Evolutionary conservation across 495 filamentous ascomycete species (phyloP).

Genomic region (Aspergillus egyptiacus): DNA sequence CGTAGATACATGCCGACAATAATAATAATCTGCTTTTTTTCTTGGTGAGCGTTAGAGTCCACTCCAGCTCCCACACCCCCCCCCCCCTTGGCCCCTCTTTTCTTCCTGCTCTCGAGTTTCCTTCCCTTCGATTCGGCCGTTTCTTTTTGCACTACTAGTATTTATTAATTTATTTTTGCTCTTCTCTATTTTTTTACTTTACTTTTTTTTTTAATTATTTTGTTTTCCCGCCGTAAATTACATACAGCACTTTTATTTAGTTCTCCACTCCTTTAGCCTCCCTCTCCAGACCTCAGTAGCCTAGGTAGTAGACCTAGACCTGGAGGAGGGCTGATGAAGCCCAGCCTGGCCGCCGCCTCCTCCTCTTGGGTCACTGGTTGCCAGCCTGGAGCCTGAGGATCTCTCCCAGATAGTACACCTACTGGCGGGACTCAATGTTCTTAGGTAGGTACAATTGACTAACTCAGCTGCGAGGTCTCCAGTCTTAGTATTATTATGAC

Average conservation of each 20-base stretch:
- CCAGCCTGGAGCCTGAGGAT: not conserved
- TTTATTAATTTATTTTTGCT: not conserved
- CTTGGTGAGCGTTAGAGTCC: slow-evolving; percentile 1
- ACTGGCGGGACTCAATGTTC: no score
- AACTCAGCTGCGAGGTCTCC: no score
- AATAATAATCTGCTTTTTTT: not conserved
- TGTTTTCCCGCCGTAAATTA: slow-evolving; percentile 6
- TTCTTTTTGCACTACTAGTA: not conserved
- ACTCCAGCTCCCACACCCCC: not conserved
- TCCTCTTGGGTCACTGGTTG: no score
- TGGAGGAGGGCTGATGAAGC: no score
- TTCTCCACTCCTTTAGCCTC: not conserved
- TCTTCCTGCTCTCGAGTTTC: slow-evolving; percentile 1
- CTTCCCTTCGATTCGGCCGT: not conserved
- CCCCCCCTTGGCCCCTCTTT: no score
- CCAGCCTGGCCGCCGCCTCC: no score
- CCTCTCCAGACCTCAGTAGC: not conserved
- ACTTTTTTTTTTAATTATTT: no score
- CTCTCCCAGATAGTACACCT: no score
- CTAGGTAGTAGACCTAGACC: no score
- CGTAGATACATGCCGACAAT: no score
- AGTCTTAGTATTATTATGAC: no score
- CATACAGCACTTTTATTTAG: not conserved
- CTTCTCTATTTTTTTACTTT: not conserved
- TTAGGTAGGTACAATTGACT: no score